These are phyloP conservation scores for Coemansia sp. DNA, from an alignment of 192 early-diverging fungal species.

Conservation along the genomic window DNA sequence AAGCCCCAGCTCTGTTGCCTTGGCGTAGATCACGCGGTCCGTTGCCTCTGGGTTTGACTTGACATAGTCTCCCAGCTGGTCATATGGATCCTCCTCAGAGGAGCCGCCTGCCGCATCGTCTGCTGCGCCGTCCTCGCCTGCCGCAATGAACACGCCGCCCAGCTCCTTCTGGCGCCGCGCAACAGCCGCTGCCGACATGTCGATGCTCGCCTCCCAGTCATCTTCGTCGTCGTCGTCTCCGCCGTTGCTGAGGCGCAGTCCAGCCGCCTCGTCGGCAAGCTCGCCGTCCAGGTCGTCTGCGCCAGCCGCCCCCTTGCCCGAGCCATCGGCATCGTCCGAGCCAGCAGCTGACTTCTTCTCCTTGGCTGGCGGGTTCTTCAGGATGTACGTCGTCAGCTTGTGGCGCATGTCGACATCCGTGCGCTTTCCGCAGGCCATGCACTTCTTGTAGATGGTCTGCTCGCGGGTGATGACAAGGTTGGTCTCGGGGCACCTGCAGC, in stretches of 20 bases:
- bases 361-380: constrained; percentile 85
- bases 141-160: constrained; percentile 44
- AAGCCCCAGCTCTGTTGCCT: constrained; percentile 77
- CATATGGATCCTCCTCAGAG: constrained; percentile 63
- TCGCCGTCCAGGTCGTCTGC: constrained; percentile 66
- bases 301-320: constrained; percentile 31
- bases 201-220: constrained; percentile 72
- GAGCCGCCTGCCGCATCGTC: constrained; percentile 62
- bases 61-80: constrained; percentile 76
- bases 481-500: constrained; percentile 97
- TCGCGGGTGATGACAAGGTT: constrained; percentile 73
- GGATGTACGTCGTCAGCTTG: constrained; percentile 83
- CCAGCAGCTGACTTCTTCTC: constrained; percentile 29
- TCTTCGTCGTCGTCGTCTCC: constrained; percentile 57
- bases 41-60: constrained; percentile 57
- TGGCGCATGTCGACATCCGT: constrained; percentile 85
- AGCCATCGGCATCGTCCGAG: constrained; percentile 45
- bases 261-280: constrained; percentile 69
- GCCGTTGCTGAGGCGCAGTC: constrained; percentile 54
- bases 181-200: constrained; percentile 79
- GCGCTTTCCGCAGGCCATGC: constrained; percentile 90
- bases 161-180: constrained; percentile 72
- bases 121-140: constrained; percentile 57
- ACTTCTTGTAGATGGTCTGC: constrained; percentile 67
- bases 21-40: constrained; percentile 72